Conservation (phyloP, 768 basidiomycete genomes). For the Lactarius hengduanensis region DNA sequence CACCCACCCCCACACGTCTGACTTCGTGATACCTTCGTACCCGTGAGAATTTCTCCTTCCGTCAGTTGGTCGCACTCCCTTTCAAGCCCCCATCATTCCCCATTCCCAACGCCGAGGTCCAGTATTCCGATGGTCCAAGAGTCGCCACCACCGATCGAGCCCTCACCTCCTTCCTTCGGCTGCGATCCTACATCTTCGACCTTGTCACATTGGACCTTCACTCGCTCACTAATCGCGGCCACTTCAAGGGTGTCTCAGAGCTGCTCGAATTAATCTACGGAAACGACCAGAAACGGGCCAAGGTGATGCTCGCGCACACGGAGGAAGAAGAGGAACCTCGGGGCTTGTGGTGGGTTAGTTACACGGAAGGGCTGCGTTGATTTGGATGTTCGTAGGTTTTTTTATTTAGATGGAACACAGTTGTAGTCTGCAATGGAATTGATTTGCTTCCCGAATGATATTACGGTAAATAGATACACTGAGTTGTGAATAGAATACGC, state of each 20-base stretch:
- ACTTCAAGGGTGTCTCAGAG: slow-evolving; percentile 68
- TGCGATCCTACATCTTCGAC: slow-evolving; percentile 84
- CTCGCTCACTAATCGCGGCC: slow-evolving; percentile 74
- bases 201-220: slow-evolving; percentile 87
- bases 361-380: too few relatives aligned
- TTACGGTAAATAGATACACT: too few relatives aligned
- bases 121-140: slow-evolving; percentile 70
- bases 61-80: slow-evolving; percentile 79
- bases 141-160: slow-evolving; percentile 63
- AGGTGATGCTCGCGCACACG: slow-evolving; percentile 29
- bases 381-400: too few relatives aligned
- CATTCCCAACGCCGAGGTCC: slow-evolving; percentile 58
- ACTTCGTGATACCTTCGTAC: slow-evolving; percentile 81
- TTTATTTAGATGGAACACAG: too few relatives aligned
- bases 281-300: slow-evolving; percentile 47
- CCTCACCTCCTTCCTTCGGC: slow-evolving; percentile 72
- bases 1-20: slow-evolving; percentile 80
- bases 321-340: too few relatives aligned
- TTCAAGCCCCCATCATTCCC: slow-evolving; percentile 53
- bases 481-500: too few relatives aligned
- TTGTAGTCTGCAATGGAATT: too few relatives aligned
- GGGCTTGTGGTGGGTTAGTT: too few relatives aligned
- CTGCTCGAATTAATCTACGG: slow-evolving; percentile 83
- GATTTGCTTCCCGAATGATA: too few relatives aligned
- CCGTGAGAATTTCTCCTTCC: slow-evolving; percentile 81